A percentile compares a stretch with the other conserved stretches of the same genome.
Evolutionary conservation across 345 rosid genomes (phyloP).

Genomic region (Murraya koenigii): DNA sequence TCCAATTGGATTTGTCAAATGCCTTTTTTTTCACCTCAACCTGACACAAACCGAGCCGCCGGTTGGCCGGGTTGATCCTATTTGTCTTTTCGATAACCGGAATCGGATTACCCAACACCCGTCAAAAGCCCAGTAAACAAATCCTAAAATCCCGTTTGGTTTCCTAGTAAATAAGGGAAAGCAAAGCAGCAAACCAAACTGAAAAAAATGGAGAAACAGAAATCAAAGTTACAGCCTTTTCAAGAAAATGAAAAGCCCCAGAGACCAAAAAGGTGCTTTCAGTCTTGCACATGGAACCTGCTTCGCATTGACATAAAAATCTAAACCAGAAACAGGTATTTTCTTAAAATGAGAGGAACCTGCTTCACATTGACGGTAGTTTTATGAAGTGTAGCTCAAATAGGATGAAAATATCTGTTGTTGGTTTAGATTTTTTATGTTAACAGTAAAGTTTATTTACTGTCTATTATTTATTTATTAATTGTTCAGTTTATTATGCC

Average conservation of each 20-base stretch:
- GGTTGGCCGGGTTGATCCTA: too few relatives aligned
- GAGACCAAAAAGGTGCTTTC: conserved; percentile 2
- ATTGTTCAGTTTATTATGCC: background rate
- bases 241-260: background rate
- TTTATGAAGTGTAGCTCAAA: background rate
- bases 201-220: background rate
- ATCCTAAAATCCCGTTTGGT: background rate
- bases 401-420: background rate
- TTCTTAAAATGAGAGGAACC: background rate
- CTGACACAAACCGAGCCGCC: too few relatives aligned
- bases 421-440: background rate
- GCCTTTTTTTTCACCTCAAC: too few relatives aligned
- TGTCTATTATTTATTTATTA: background rate
- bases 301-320: background rate
- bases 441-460: background rate
- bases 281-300: background rate
- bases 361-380: background rate
- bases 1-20: too few relatives aligned
- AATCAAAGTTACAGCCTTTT: background rate
- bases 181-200: background rate
- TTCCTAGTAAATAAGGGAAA: background rate
- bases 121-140: background rate
- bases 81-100: too few relatives aligned
- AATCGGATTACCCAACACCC: background rate
- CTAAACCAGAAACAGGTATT: too few relatives aligned